Evolutionary conservation across 139 green algal species (phyloP).

Genomic region (Yamagishiella unicocca): DNA sequence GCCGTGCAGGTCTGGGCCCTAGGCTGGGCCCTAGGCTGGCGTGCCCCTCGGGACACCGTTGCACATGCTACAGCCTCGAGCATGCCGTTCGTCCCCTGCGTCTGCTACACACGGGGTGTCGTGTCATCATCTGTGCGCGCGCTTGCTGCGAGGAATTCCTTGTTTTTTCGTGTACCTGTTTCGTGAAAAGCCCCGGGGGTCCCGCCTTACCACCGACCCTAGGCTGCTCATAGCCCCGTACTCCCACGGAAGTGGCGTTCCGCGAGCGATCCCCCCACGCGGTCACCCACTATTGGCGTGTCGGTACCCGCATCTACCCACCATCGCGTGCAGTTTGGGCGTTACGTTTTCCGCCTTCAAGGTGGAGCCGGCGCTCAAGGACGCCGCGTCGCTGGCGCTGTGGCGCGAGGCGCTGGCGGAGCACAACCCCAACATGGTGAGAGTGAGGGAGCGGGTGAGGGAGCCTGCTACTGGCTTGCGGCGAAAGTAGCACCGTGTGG

Average conservation of each 20-base stretch:
- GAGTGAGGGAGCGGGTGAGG: neutral
- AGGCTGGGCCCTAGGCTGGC: no score
- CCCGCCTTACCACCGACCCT: neutral
- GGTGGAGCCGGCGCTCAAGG: neutral
- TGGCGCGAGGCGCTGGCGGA: neutral
- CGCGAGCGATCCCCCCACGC: no score
- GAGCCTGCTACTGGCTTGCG: neutral
- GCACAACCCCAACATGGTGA: slow-evolving; percentile 4
- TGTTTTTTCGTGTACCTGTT: neutral
- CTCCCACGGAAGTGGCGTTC: no score
- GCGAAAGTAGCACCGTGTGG: no score
- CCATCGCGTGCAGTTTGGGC: neutral
- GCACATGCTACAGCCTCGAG: no score
- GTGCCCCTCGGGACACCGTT: no score
- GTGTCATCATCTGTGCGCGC: neutral
- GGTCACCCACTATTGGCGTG: no score
- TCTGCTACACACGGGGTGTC: neutral
- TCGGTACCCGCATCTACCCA: neutral
- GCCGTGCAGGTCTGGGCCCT: no score
- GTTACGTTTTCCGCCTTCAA: neutral
- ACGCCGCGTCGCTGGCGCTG: neutral
- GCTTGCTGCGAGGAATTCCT: neutral
- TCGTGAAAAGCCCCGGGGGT: neutral
- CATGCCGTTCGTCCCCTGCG: no score
- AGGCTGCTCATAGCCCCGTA: no score